Base-by-base conservation (phyloP, 306 rosid species). In the Cajanus cajan region DNA sequence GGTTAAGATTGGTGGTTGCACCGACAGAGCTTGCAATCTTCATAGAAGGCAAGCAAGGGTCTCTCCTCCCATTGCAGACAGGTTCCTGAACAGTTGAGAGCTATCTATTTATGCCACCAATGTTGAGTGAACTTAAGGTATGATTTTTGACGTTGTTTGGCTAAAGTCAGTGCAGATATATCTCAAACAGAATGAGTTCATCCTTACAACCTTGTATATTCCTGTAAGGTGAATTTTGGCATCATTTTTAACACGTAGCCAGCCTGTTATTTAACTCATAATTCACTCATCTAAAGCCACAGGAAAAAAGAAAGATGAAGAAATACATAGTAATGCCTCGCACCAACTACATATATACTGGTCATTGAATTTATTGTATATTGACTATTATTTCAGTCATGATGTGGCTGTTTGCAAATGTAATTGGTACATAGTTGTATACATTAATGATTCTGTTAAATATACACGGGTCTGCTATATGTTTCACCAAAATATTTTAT, bases 1-100 rank as follows among this genome's bases (percentile, higher is more conserved):
- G 99, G 99, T 73, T 95, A 86, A 91, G 89, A 84, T 62, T 85
- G 89, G 99, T 95, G 39, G 99, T 95, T 86, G 96, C 99, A 8
- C 99, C 99, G 16, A 79, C 90, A 25, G 99, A 95, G 84, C 88
- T 95, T 79, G 74, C 88, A 45, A 52, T 84, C 59, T 95, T 95
- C 71, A 73, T 95, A 70, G 73, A 77, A 69, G 99, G 97, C 80
- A 90, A 88, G 87, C 90, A 88, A 85, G 80, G 76, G 84, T 61
- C 91, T 83, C 85, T 87, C 81, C 89, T 94, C 50, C 95, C 97
- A 6, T 39, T 91, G 82, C 90, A 91, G 81, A 68, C 86, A 0
- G 85, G 68, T 52, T 82, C 84, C 25, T 84, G 83, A 87, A 73
- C 78, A 47, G 70, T 47, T 22, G 41, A 62, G 67, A 67, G 48